Conservation (phyloP, 208 protist species). For the Borovskyia barvae region DNA sequence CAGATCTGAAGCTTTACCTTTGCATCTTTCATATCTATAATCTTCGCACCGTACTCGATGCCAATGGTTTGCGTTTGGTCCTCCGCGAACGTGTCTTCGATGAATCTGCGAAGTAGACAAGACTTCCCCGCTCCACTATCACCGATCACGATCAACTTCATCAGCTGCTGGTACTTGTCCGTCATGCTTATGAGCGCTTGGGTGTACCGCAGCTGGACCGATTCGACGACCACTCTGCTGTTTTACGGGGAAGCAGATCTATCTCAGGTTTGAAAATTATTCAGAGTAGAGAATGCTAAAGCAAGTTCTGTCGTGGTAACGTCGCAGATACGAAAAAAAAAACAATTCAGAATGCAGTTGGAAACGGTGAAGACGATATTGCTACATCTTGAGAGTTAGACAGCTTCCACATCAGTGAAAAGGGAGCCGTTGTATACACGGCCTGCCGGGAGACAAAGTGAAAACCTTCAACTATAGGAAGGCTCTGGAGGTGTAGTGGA, state of each 20-base stretch:
- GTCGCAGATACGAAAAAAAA: neutral
- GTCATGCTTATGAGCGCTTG: slow-evolving; percentile 30
- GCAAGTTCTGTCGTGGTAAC: neutral
- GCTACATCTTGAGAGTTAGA: too few species aligned
- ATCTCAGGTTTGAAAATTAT: neutral
- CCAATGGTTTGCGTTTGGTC: slow-evolving; percentile 97
- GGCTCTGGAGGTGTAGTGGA: too few species aligned
- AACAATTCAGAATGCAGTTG: too few species aligned
- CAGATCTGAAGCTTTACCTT: slow-evolving; percentile 98
- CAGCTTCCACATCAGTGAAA: too few species aligned
- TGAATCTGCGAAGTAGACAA: slow-evolving; percentile 96
- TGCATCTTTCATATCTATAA: slow-evolving; percentile 87
- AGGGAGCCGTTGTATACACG: too few species aligned
- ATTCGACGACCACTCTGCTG: too few species aligned
- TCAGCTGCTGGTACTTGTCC: slow-evolving; percentile 77
- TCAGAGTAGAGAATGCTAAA: slow-evolving; percentile 10
- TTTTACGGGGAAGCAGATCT: too few species aligned
- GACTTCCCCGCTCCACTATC: slow-evolving; percentile 94
- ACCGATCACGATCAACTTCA: slow-evolving; percentile 86
- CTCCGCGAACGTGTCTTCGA: slow-evolving; percentile 94
- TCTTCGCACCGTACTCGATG: slow-evolving; percentile 97
- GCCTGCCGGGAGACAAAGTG: too few species aligned
- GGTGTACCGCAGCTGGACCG: too few species aligned
- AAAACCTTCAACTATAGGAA: too few species aligned
- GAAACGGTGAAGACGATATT: too few species aligned